Evolutionary conservation across 495 filamentous ascomycete species (phyloP), one percentile per base, ranked within the genome.

Genomic region (Tuber magnatum): DNA sequence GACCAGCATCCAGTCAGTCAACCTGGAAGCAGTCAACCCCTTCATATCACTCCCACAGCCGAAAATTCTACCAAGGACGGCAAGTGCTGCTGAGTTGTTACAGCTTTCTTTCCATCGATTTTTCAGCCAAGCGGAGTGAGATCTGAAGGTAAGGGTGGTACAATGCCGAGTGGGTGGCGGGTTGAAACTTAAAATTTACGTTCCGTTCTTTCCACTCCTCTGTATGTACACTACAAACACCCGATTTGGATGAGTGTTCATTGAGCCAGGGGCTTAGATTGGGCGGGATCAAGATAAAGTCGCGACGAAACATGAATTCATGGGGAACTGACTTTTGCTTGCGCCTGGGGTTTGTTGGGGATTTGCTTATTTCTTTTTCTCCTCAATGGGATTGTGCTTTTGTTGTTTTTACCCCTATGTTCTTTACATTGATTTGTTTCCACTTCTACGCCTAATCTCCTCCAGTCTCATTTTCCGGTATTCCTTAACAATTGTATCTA

Each of bases 41-140:
- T 98, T 82, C 89, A 92, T 78, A 89, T 97, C 83, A 93, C 89
- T 88, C 91, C 93, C 82, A 88, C 92, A 43, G 88, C 90, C 76
- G 92, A 95, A 82, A 86, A 88, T 79, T 88, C 93, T 81, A 87
- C 89, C 81, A 92, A 94, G 86, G 89, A 90, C 81, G 91, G 92
- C 71, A 90, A 91, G 84, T 99, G 95, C 88, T 99, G 95, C 86
- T 97, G 91, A 85, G 77, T 73, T 77, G 69, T 35, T 20, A 35
- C 12, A 65, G 16, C 56, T 8, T 20, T 72, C 70, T 48, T 61
- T 76, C 43, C n/a, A 61, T 48, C 73, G 73, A 69, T 81, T 75
- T 75, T 81, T 84, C 81, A 77, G 81, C 81, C 83, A 79, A 81
- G 84, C 80, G 82, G 82, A 46, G 14, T 43, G 42, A 82, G 72